These are phyloP conservation scores for Clohesyomyces aquaticus DNA, from an alignment of 495 filamentous ascomycete species.

Conservation along the genomic window DNA sequence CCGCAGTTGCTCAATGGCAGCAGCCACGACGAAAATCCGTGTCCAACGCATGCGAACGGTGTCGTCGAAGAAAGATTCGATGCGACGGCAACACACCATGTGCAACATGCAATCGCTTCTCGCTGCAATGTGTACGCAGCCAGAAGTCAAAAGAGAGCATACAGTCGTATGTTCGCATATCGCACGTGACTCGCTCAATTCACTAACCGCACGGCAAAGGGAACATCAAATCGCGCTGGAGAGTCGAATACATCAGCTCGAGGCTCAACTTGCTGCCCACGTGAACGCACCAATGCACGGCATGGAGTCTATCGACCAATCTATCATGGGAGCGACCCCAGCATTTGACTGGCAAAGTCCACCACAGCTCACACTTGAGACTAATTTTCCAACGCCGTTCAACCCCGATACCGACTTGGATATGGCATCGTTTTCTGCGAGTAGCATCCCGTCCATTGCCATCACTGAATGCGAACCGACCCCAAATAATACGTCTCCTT, in stretches of 20 bases:
- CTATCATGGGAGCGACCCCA: conserved; percentile 8
- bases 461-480: conserved; percentile 33
- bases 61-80: conserved; percentile 28
- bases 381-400: conserved; percentile 19
- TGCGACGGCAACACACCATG: conserved; percentile 36
- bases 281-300: conserved; percentile 34
- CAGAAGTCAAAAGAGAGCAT: conserved; percentile 32
- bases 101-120: conserved; percentile 33
- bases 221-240: conserved; percentile 34
- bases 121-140: conserved; percentile 26
- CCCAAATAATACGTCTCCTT: conserved; percentile 2
- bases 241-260: conserved; percentile 34
- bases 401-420: conserved; percentile 17
- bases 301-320: conserved; percentile 31
- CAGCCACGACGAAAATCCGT: conserved; percentile 35
- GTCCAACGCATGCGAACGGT: conserved; percentile 33
- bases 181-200: conserved; percentile 19
- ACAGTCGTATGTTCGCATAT: conserved; percentile 23
- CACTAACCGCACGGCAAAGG: conserved; percentile 15
- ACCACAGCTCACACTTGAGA: conserved; percentile 20
- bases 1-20: conserved; percentile 28
- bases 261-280: conserved; percentile 28
- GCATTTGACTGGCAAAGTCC: conserved; percentile 31
- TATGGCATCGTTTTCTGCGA: conserved; percentile 27
- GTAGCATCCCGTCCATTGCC: conserved; percentile 27